These are phyloP conservation scores for Pseudogymnoascus sp. DNA, from an alignment of 2,329 filamentous ascomycete species.

Conservation along the genomic window DNA sequence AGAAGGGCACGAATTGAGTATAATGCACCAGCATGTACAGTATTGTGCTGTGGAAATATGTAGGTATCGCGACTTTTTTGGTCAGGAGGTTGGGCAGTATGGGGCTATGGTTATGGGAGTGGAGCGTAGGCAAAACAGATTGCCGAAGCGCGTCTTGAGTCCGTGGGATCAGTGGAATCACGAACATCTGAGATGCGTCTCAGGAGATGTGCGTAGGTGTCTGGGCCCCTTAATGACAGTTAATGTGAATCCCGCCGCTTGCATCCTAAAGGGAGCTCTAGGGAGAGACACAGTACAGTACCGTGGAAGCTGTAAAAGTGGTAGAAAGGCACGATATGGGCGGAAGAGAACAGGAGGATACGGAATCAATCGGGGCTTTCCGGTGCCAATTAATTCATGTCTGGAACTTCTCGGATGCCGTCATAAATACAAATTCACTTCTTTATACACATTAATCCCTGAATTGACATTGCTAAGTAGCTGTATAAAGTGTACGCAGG, in stretches of 20 bases:
- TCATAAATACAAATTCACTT: constrained; percentile 3
- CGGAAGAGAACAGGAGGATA: neutral
- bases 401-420: neutral
- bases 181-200: constrained; percentile 3
- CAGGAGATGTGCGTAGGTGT: neutral
- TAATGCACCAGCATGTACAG: neutral
- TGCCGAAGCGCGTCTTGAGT: constrained; percentile 2
- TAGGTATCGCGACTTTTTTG: neutral
- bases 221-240: neutral
- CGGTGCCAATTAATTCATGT: neutral
- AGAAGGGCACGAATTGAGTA: neutral
- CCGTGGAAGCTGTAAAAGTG: neutral
- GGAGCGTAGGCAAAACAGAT: neutral
- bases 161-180: neutral
- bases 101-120: neutral
- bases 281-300: neutral
- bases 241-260: neutral
- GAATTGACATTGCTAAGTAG: neutral
- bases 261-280: neutral
- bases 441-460: neutral
- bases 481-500: constrained; percentile 6
- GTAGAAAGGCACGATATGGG: neutral
- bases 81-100: constrained; percentile 1
- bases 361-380: neutral
- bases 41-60: neutral